A percentile compares a stretch with the other conserved stretches of the same genome.
phyloP scores from a whole-genome alignment of 2,329 filamentous ascomycete genomes.

The Hymenotorrendiella dingleyae region DNA sequence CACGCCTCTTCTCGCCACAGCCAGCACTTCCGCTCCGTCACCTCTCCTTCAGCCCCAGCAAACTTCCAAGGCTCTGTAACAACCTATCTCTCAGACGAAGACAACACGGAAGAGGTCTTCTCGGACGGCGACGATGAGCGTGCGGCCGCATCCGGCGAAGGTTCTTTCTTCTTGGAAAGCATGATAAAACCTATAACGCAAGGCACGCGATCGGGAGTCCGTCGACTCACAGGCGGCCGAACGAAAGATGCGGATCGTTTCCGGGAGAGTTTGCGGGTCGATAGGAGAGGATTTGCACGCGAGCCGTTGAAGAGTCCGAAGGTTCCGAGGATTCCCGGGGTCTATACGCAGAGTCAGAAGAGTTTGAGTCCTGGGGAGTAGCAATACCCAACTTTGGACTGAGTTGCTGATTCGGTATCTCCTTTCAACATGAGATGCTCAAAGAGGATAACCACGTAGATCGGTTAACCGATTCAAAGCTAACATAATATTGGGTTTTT shows the following conservation, averaged over 20 bases:
- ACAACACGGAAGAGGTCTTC: slow-evolving; percentile 65
- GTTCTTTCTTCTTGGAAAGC: slow-evolving; percentile 51
- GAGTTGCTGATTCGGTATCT: no score
- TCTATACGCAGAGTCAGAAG: slow-evolving; percentile 21
- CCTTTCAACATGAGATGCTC: no score
- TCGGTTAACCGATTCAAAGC: no score
- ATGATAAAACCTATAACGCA: slow-evolving; percentile 56
- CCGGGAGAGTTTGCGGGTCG: slow-evolving; percentile 26
- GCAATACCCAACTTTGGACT: no score
- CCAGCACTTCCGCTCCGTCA: slow-evolving; percentile 76
- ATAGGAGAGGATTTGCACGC: slow-evolving; percentile 24
- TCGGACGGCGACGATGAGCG: slow-evolving; percentile 68
- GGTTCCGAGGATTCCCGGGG: slow-evolving; percentile 30
- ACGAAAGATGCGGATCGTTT: slow-evolving; percentile 28
- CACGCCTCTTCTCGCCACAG: slow-evolving; percentile 56
- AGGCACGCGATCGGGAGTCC: slow-evolving; percentile 52
- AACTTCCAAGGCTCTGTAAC: slow-evolving; percentile 49
- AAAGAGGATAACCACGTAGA: no score
- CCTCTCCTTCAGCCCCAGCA: slow-evolving; percentile 63
- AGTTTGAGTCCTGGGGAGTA: slow-evolving; percentile 18
- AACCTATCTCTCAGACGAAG: slow-evolving; percentile 70
- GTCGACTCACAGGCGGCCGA: slow-evolving; percentile 54
- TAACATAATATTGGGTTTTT: no score
- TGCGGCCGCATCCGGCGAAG: slow-evolving; percentile 19
- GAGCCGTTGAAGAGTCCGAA: slow-evolving; percentile 28